A percentile compares a stretch with the other conserved stretches of the same genome.
Conservation (phyloP, 1,139 yeast genomes). For the Taiozyma sp. region DNA sequence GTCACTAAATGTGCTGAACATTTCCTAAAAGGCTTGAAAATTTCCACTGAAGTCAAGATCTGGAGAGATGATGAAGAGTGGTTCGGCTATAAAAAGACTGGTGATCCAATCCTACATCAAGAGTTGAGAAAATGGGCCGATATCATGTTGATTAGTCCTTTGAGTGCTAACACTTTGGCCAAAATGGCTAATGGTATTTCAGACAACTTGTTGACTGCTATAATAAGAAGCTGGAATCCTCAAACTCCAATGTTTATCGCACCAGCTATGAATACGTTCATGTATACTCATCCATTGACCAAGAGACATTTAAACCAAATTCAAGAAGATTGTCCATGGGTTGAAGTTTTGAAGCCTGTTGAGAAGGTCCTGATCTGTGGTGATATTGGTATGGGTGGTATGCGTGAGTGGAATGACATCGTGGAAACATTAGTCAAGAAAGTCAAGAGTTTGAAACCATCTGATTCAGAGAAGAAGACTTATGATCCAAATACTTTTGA, state of each 20-base stretch:
- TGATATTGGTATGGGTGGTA: conserved; percentile 96
- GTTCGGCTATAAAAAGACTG: conserved; percentile 51
- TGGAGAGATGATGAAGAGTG: conserved; percentile 97
- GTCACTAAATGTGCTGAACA: conserved; percentile 82
- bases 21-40: conserved; percentile 72
- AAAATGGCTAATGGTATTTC: conserved; percentile 89
- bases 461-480: conserved; percentile 20
- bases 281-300: conserved; percentile 94
- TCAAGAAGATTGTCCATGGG: conserved; percentile 58
- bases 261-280: conserved; percentile 96
- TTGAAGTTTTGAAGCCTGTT: conserved; percentile 84
- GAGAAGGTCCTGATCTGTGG: conserved; percentile 94
- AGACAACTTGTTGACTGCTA: conserved; percentile 81
- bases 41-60: conserved; percentile 77
- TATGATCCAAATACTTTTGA: conserved; percentile 18
- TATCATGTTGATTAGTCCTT: conserved; percentile 82
- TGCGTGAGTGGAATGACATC: conserved; percentile 95
- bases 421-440: conserved; percentile 71
- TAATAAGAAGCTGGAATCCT: conserved; percentile 91
- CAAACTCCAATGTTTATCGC: conserved; percentile 82
- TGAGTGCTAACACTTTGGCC: conserved; percentile 91
- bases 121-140: conserved; percentile 96
- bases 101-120: conserved; percentile 74
- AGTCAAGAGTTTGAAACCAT: conserved; percentile 26
- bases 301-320: conserved; percentile 70